phyloP scores from a whole-genome alignment of 495 filamentous ascomycete species.

The Neurospora sp. region DNA sequence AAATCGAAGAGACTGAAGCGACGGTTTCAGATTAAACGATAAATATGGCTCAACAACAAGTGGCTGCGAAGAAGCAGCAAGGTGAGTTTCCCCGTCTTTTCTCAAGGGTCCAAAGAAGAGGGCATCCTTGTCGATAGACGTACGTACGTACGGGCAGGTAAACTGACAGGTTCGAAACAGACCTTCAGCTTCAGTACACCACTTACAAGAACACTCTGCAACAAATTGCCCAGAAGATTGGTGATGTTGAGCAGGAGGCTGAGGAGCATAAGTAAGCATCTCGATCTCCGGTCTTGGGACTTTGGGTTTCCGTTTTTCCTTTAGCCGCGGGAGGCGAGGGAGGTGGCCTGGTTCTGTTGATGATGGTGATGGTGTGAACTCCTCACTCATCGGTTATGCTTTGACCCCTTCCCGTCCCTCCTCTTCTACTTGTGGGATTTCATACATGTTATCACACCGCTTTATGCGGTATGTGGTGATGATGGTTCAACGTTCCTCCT shows the following conservation, averaged over 20 bases:
- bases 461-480: background rate
- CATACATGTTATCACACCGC: background rate
- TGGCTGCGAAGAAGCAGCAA: slow-evolving; percentile 67
- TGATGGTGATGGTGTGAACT: background rate
- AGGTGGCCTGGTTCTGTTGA: too few species aligned
- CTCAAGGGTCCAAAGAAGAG: background rate
- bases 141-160: background rate
- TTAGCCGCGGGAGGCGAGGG: background rate
- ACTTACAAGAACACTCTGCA: slow-evolving; percentile 95
- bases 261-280: slow-evolving; percentile 90
- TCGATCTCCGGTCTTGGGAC: background rate
- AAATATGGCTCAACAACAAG: slow-evolving; percentile 32
- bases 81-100: slow-evolving; percentile 38
- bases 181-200: slow-evolving; percentile 85
- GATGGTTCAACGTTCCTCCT: too few species aligned
- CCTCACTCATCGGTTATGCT: background rate
- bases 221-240: slow-evolving; percentile 89
- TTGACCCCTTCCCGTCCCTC: background rate
- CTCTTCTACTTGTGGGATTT: background rate
- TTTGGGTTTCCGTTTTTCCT: background rate
- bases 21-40: background rate
- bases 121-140: background rate
- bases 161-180: slow-evolving; percentile 31
- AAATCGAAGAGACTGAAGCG: background rate
- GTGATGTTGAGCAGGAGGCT: slow-evolving; percentile 90